Evolutionary conservation across 1,284 basidiomycete species (phyloP), one percentile per base, ranked within the genome.

Genomic region (Golubevia pallescens): DNA sequence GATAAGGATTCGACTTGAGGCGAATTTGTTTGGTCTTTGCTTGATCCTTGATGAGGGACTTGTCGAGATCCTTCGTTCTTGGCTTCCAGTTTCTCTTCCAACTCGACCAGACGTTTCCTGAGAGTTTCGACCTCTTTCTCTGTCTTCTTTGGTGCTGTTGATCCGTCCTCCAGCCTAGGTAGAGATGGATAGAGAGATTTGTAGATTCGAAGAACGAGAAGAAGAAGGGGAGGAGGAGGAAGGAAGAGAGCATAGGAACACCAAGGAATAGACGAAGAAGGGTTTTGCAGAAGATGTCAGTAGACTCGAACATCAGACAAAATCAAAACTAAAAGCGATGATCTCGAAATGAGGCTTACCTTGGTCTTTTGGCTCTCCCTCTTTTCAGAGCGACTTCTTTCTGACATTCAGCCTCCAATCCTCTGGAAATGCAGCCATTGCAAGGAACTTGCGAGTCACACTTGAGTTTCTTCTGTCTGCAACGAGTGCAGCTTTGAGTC

Each of bases 401-500:
- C 53, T 70, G 68, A 32, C 75, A 78, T 1, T 73, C 72, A 14
- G 69, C 68, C 38, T 71, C 61, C 0, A 78, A 56, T 16, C 68
- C 68, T 57, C 75, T 78, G n/a, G 65, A 65, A n/a, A 72, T 71
- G 62, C 75, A 78, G 60, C 76, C 69, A 38, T 74, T 74, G 61
- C 72, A 74, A 0, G 72, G 72, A 13, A 71, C 62, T 32, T 71
- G 68, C 4, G 71, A 71, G 42, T 73, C 70, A 62, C 74, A 75
- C 51, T 73, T 73, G 63, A 75, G 71, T 67, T 75, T 75, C 57
- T 75, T 75, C 10, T 62, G 61, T 13, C 74, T 62, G 54, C 74
- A 73, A 8, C 74, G 64, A 2, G 71, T 70, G 63, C 74, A 75
- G 3, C 69, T 71, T 1, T 69, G 74, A 0, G 74, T 75, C 58